A percentile compares a stretch with the other conserved stretches of the same genome.
phyloP scores from a whole-genome alignment of 169 alveolate genomes.

The Plasmodium berghei region DNA sequence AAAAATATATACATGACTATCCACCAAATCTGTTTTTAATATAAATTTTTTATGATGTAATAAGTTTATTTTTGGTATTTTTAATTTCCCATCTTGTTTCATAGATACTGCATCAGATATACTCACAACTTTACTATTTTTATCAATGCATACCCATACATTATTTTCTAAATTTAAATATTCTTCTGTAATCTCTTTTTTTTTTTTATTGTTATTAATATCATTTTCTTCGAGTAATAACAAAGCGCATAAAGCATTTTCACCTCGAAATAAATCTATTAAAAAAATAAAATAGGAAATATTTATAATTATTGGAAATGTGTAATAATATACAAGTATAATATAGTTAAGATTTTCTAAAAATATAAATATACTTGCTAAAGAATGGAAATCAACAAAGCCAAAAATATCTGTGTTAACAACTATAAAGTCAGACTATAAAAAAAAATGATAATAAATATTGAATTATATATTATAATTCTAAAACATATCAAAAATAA shows the following conservation, averaged over 20 bases:
- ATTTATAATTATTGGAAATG: not conserved
- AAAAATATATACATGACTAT: constrained; percentile 67
- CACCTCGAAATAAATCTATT: constrained; percentile 58
- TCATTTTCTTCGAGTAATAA: constrained; percentile 35
- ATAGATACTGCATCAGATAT: constrained; percentile 50
- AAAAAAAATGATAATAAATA: not conserved
- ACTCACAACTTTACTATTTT: constrained; percentile 65
- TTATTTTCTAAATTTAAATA: constrained; percentile 52
- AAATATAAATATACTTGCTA: constrained; percentile 38
- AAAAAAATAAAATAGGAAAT: not conserved
- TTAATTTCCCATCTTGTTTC: constrained; percentile 64
- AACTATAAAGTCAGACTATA: constrained; percentile 51
- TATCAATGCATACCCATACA: constrained; percentile 73
- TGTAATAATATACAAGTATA: not conserved
- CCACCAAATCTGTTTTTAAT: constrained; percentile 48
- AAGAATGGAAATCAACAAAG: constrained; percentile 69
- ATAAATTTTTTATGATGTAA: constrained; percentile 37
- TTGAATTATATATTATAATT: not conserved
- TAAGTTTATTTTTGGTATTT: constrained; percentile 54
- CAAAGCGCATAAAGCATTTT: constrained; percentile 57
- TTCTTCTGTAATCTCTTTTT: constrained; percentile 37
- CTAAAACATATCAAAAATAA: not conserved
- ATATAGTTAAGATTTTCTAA: not conserved
- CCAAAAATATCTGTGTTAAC: constrained; percentile 72
- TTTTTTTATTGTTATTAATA: constrained; percentile 7